Percentiles rank a stretch among this genome's conserved stretches.
Conservation (phyloP, 2,329 filamentous ascomycete species). For the Clathrospora elynae region DNA sequence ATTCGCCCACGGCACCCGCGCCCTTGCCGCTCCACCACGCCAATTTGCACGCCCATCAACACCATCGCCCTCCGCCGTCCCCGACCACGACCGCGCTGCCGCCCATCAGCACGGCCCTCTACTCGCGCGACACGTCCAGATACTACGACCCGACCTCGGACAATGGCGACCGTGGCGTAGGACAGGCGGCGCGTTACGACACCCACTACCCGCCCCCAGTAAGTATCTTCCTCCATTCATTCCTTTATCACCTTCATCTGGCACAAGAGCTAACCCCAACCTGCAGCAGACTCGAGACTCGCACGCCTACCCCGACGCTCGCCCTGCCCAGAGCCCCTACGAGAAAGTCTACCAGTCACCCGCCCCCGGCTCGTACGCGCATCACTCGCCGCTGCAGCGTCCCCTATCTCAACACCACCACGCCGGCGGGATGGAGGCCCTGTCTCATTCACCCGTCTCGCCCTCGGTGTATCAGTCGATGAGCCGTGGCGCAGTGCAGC, state of each 20-base stretch:
- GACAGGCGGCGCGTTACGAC: constrained; percentile 42
- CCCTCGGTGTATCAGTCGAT: constrained; percentile 43
- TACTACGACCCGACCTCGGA: constrained; percentile 59
- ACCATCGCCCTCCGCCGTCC: constrained; percentile 24
- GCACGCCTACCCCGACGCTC: constrained; percentile 44
- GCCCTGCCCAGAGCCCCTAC: constrained; percentile 41
- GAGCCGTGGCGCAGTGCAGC: constrained; percentile 45
- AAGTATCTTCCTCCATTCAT: constrained; percentile 6
- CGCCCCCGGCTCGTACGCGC: constrained; percentile 38
- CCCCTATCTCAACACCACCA: constrained; percentile 45
- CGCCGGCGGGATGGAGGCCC: constrained; percentile 41
- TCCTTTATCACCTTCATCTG: constrained; percentile 3
- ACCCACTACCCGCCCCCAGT: constrained; percentile 36
- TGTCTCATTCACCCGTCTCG: constrained; percentile 48
- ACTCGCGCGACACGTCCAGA: constrained; percentile 50
- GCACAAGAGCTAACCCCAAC: constrained; percentile 27
- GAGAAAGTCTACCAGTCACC: constrained; percentile 49
- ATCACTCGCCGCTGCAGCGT: constrained; percentile 47
- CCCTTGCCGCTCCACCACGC: constrained; percentile 36
- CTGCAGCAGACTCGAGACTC: constrained; percentile 39
- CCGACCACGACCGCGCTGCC: constrained; percentile 49
- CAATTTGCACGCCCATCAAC: constrained; percentile 37
- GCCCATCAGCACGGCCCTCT: constrained; percentile 48
- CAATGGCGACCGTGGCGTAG: constrained; percentile 46
- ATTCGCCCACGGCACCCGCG: constrained; percentile 42